Percentiles rank a stretch among this genome's conserved stretches.
Evolutionary conservation across 225 moss, liverwort and hornwort genomes (phyloP).

Genomic region (Pleurozium schreberi): DNA sequence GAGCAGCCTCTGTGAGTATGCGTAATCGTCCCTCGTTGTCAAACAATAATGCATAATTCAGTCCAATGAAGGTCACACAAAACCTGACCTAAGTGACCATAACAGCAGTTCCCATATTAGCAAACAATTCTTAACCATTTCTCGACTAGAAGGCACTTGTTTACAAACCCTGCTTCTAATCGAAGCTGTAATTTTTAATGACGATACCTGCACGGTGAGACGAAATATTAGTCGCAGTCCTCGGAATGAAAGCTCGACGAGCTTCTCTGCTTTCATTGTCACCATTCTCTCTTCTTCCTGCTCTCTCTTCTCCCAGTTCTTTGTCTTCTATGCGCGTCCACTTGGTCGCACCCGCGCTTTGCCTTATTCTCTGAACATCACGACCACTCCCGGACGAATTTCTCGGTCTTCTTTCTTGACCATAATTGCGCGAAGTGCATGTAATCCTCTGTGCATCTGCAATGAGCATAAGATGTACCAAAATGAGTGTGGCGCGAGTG

Average conservation of each 20-base stretch:
- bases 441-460: constrained; percentile 7
- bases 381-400: background rate
- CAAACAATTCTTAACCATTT: background rate
- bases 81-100: background rate
- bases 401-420: constrained; percentile 12
- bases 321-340: constrained; percentile 32
- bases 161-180: background rate
- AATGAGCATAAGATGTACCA: background rate
- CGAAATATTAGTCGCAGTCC: constrained; percentile 54
- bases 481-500: background rate
- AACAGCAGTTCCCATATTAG: background rate
- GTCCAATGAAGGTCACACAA: background rate
- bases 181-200: background rate
- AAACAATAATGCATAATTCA: background rate
- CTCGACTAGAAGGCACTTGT: background rate
- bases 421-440: constrained; percentile 7
- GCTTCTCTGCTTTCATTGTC: constrained; percentile 1
- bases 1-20: constrained; percentile 61
- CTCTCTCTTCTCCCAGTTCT: constrained; percentile 5
- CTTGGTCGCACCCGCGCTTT: constrained; percentile 11
- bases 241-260: constrained; percentile 26
- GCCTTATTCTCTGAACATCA: constrained; percentile 12
- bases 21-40: constrained; percentile 54
- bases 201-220: constrained; percentile 55
- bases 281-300: constrained; percentile 1